These are phyloP conservation scores for Cephalotrichum gorgonifer DNA, from an alignment of 2,329 filamentous ascomycete genomes.

Conservation along the genomic window DNA sequence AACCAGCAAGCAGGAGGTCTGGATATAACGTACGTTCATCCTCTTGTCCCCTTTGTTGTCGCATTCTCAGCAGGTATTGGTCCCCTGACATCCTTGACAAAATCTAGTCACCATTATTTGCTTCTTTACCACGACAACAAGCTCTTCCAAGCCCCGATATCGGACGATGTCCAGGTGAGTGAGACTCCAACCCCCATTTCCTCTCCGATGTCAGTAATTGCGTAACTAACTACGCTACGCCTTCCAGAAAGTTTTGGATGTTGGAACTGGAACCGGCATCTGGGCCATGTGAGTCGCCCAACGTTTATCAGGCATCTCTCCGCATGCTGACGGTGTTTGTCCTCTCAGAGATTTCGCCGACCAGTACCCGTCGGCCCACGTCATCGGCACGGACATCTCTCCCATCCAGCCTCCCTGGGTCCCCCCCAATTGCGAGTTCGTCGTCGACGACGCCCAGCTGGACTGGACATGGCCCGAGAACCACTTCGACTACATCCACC, in stretches of 20 bases:
- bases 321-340: neutral
- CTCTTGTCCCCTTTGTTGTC: too few relatives aligned
- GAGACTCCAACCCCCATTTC: conserved; percentile 14
- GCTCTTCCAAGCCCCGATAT: conserved; percentile 1
- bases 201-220: neutral
- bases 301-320: too few relatives aligned
- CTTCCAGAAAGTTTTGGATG: conserved; percentile 23
- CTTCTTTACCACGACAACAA: conserved; percentile 3
- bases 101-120: conserved; percentile 12
- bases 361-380: conserved; percentile 29
- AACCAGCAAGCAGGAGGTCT: conserved; percentile 8
- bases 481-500: conserved; percentile 49
- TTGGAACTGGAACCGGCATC: conserved; percentile 46
- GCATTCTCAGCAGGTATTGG: too few relatives aligned
- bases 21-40: conserved; percentile 11
- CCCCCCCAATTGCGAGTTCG: conserved; percentile 23
- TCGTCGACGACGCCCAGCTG: conserved; percentile 21
- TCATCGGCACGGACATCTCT: conserved; percentile 42
- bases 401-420: conserved; percentile 47
- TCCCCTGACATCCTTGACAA: neutral
- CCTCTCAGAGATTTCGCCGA: conserved; percentile 34
- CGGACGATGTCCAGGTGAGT: conserved; percentile 4
- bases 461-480: conserved; percentile 33
- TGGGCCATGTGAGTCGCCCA: conserved; percentile 40
- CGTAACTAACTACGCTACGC: too few relatives aligned